A percentile compares a stretch with the other conserved stretches of the same genome.
These are phyloP conservation scores for Pisolithus tinctorius DNA, from an alignment of 768 basidiomycete genomes.

Conservation along the genomic window DNA sequence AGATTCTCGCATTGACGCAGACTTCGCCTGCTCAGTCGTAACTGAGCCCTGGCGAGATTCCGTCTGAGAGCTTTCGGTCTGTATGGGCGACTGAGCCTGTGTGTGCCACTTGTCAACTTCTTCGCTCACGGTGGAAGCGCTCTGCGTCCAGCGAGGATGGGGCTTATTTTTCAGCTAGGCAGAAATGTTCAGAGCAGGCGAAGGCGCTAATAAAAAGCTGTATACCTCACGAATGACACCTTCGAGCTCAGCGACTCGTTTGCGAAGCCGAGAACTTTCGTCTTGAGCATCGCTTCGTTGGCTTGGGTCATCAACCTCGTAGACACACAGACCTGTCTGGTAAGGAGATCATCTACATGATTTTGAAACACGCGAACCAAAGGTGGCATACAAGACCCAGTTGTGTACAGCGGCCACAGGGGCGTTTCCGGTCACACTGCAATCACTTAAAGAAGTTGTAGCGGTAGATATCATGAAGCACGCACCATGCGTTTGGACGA, in stretches of 20 bases:
- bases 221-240: constrained; percentile 74
- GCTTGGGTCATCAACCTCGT: constrained; percentile 73
- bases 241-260: constrained; percentile 76
- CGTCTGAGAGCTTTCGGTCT: constrained; percentile 7
- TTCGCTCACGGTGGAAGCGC: constrained; percentile 17
- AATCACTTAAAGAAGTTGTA: not conserved
- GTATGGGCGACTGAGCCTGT: constrained; percentile 13
- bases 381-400: constrained; percentile 31
- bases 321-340: constrained; percentile 77
- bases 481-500: constrained; percentile 68
- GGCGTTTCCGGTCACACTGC: constrained; percentile 43
- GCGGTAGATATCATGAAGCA: not conserved
- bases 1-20: constrained; percentile 4
- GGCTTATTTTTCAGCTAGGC: constrained; percentile 65
- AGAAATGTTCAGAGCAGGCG: not conserved
- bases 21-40: not conserved
- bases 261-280: constrained; percentile 59
- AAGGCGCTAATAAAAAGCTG: not conserved
- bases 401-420: constrained; percentile 40
- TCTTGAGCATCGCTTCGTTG: constrained; percentile 48
- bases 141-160: constrained; percentile 52
- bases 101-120: constrained; percentile 23
- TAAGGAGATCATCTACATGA: not conserved
- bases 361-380: constrained; percentile 21
- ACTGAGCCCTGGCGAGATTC: constrained; percentile 5